phyloP scores from a whole-genome alignment of 2,329 filamentous ascomycete species.

The Coleophoma eucalyptorum region DNA sequence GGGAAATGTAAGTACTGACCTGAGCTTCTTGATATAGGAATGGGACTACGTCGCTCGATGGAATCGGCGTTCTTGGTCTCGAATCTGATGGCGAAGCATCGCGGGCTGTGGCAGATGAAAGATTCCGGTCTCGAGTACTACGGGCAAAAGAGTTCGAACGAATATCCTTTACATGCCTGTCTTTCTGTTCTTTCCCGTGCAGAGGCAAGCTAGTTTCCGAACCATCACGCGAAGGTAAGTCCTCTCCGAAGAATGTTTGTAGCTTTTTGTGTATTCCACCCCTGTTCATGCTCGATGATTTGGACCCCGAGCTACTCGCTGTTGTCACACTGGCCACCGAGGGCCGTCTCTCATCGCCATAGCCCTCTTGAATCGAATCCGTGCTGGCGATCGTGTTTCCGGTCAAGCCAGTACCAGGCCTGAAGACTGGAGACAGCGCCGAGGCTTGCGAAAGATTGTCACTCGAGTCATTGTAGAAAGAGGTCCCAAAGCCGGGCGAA shows the following conservation, averaged over 20 bases:
- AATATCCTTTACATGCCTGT: constrained; percentile 48
- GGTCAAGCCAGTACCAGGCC: constrained; percentile 40
- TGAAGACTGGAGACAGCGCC: constrained; percentile 69
- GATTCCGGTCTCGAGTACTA: constrained; percentile 68
- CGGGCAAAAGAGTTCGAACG: constrained; percentile 58
- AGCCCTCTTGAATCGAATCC: constrained; percentile 58
- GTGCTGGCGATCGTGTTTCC: constrained; percentile 47
- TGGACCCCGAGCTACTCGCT: constrained; percentile 80
- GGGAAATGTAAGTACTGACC: constrained; percentile 44
- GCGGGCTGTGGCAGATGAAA: constrained; percentile 72
- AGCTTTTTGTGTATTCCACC: constrained; percentile 74
- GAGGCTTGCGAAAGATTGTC: constrained; percentile 64
- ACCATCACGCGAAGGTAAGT: constrained; percentile 70
- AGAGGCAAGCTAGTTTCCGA: constrained; percentile 65
- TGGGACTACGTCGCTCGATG: constrained; percentile 92
- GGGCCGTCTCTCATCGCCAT: constrained; percentile 72
- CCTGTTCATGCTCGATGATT: constrained; percentile 64
- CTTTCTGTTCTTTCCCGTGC: constrained; percentile 11
- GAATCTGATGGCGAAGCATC: constrained; percentile 74
- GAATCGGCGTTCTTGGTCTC: constrained; percentile 78
- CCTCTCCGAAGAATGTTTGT: constrained; percentile 90
- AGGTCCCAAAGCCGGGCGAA: constrained; percentile 39
- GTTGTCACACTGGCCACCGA: constrained; percentile 86
- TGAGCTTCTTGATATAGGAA: constrained; percentile 89
- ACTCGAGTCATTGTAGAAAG: constrained; percentile 71